These are phyloP conservation scores for Scenedesmus sp. DNA, from an alignment of 163 green algal genomes.

Conservation along the genomic window DNA sequence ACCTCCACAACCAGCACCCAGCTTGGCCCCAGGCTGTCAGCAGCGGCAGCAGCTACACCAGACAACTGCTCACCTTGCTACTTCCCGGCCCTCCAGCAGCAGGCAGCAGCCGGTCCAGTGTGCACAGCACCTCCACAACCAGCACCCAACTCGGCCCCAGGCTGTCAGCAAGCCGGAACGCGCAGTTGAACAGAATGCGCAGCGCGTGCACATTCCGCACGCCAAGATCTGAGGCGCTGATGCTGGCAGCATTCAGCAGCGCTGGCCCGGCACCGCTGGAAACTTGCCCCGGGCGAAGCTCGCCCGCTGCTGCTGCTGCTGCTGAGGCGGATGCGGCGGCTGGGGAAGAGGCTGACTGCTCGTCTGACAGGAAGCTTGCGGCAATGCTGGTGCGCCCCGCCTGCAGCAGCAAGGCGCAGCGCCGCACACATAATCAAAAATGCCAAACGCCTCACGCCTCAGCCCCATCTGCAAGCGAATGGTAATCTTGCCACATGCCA, in stretches of 20 bases:
- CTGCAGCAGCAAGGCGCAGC: background rate
- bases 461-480: too few species aligned
- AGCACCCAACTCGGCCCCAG: conserved; percentile 80
- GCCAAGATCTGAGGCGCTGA: conserved; percentile 60
- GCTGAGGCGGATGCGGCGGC: background rate
- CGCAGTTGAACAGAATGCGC: conserved; percentile 91
- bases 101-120: conserved; percentile 83
- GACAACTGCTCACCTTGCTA: too few species aligned
- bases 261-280: background rate
- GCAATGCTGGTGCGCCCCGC: background rate
- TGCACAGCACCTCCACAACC: conserved; percentile 87
- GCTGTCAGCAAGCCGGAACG: conserved; percentile 77
- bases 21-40: conserved; percentile 20
- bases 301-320: background rate
- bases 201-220: conserved; percentile 88
- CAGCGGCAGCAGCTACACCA: too few species aligned
- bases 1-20: background rate
- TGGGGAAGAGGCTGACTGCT: background rate
- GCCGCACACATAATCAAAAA: background rate
- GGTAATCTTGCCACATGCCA: too few species aligned
- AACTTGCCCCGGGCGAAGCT: background rate
- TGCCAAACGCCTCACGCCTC: too few species aligned
- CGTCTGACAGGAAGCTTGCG: background rate
- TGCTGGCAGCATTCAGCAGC: background rate
- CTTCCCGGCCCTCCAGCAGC: background rate